Evolutionary conservation across 2,329 filamentous ascomycete genomes (phyloP).

Genomic region (Microsporum ferrugineum): DNA sequence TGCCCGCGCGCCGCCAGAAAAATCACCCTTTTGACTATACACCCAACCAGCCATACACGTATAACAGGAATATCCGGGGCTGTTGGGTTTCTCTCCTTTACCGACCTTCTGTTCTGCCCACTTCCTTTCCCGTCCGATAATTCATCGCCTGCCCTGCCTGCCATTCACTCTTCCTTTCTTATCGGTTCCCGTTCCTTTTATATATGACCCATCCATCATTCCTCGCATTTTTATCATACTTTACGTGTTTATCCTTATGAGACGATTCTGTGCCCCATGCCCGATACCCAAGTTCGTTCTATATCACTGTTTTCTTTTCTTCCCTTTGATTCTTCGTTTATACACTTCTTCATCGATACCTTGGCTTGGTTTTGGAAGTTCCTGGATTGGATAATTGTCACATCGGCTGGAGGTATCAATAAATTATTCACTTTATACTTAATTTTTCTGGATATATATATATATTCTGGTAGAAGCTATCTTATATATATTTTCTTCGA

Average conservation of each 20-base stretch:
- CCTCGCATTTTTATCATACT: background rate
- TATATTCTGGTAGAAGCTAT: background rate
- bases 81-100: background rate
- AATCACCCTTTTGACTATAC: background rate
- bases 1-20: background rate
- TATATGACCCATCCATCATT: background rate
- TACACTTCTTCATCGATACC: background rate
- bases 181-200: background rate
- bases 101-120: background rate
- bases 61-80: background rate
- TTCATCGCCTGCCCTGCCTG: background rate
- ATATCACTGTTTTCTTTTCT: background rate
- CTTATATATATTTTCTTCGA: background rate
- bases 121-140: background rate
- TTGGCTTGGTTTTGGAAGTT: background rate
- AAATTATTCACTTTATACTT: background rate
- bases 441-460: background rate
- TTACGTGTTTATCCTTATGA: background rate
- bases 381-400: background rate
- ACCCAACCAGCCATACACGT: background rate
- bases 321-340: background rate
- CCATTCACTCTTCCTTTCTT: background rate
- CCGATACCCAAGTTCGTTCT: background rate
- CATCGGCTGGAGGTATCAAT: background rate
- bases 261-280: slow-evolving; percentile 1